Base-by-base conservation (phyloP, 345 rosid genomes). In the Adansonia digitata region DNA sequence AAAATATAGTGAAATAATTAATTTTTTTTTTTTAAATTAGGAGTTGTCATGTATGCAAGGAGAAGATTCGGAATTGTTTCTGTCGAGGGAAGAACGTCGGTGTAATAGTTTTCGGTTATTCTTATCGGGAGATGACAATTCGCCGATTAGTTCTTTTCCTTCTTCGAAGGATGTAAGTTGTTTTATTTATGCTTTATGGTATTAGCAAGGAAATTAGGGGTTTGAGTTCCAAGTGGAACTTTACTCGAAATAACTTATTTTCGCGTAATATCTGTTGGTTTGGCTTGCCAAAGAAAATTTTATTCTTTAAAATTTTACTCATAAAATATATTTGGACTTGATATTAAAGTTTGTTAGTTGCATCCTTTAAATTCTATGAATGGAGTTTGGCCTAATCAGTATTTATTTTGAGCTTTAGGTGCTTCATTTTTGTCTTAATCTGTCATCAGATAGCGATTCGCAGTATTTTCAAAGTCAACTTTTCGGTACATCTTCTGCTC, bases 91-190 rank as follows among this genome's bases (percentile, higher is more conserved):
- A 55, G 80, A 66, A 52, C 74, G 76, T 13, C 51, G 77, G 68
- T 56, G 73, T 27, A 13, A 64, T 22, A 52, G 71, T 48, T 84
- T 77, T 48, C 79, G 24, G 45, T 66, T 87, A 59, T 72, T 76
- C 53, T 74, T 84, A 68, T 87, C 88, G 0, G 90, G 84, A 52
- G 88, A 86, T 80, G 83, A 75, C 62, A 72, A 61, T 74, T 85
- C 83, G 0, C 81, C 62, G 1, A 56, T 39, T 37, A 71, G 79
- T 35, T 53, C 74, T 69, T 40, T 73, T 65, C 69, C 80, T 24
- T 79, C 87, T 51, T 80, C 82, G 7, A 80, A 75, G 20, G 75
- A 78, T 68, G 88, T 89, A 71, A 81, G 82, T 74, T 69, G 68
- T 34, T 40, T 43, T 31, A 13, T 18, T 64, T 27, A 3, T 43